A percentile compares a stretch with the other conserved stretches of the same genome.
These are phyloP conservation scores for Candida methanosorbosa DNA, from an alignment of 805 yeast species.

Conservation along the genomic window DNA sequence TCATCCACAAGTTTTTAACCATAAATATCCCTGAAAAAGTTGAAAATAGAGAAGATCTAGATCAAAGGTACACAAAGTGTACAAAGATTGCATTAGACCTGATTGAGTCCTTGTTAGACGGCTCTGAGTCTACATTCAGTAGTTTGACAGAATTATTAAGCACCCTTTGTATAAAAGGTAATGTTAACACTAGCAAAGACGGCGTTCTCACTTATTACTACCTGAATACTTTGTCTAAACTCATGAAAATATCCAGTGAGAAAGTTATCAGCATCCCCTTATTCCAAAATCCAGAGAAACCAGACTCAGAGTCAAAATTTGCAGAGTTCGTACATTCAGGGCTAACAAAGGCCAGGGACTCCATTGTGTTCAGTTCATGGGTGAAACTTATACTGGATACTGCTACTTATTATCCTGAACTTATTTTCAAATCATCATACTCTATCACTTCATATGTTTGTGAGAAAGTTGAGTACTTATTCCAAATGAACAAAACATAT, in stretches of 20 bases:
- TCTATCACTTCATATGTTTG: conserved; percentile 19
- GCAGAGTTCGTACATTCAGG: conserved; percentile 19
- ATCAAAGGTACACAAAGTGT: conserved; percentile 15
- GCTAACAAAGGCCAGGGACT: conserved; percentile 10
- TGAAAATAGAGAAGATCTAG: conserved; percentile 2
- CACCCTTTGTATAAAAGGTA: conserved; percentile 5
- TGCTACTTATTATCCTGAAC: conserved; percentile 16
- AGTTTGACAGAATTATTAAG: conserved; percentile 13
- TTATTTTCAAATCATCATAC: conserved; percentile 14
- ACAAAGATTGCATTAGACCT: conserved; percentile 36
- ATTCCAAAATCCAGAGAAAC: conserved; percentile 8
- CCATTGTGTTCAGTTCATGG: conserved; percentile 20
- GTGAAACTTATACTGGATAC: conserved; percentile 13
- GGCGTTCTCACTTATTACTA: conserved; percentile 13
- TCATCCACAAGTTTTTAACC: conserved; percentile 38
- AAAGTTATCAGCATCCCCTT: conserved; percentile 7
- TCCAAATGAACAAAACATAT: conserved; percentile 7
- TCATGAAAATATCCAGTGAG: conserved; percentile 17
- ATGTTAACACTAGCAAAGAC: conserved; percentile 3
- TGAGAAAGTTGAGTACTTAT: conserved; percentile 16
- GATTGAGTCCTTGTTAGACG: conserved; percentile 40
- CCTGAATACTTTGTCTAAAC: conserved; percentile 12
- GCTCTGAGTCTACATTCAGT: conserved; percentile 46
- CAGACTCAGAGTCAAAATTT: conserved; percentile 8
- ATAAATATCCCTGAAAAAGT: background rate